phyloP scores from a whole-genome alignment of 257 asterid species.

The Petrea volubilis region DNA sequence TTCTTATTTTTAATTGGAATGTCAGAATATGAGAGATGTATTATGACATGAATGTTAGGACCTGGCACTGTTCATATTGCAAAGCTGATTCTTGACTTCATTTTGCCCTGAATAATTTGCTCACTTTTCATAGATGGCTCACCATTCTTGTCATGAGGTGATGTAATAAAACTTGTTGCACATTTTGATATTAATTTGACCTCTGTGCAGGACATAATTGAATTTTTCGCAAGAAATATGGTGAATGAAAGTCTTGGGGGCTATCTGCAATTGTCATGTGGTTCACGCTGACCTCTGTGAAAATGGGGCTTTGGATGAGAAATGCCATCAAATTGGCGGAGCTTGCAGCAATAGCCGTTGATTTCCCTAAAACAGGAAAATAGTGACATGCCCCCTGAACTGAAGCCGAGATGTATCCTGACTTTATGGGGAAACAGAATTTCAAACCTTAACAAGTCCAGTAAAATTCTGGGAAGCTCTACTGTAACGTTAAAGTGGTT shows the following conservation, averaged over 20 bases:
- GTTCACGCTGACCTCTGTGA: conserved; percentile 89
- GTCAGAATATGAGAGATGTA: background rate
- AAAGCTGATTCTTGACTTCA: background rate
- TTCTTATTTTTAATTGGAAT: conserved; percentile 3
- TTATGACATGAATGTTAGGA: background rate
- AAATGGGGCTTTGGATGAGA: conserved; percentile 82
- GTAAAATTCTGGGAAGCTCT: conserved; percentile 68
- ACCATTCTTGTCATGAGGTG: background rate
- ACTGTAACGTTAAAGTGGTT: conserved; percentile 59
- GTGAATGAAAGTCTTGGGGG: conserved; percentile 81
- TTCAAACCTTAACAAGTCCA: conserved; percentile 63
- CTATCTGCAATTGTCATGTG: conserved; percentile 96
- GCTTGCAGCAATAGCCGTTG: conserved; percentile 92
- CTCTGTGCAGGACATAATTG: conserved; percentile 69
- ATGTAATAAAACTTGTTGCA: background rate
- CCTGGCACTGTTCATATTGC: background rate
- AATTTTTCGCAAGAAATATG: conserved; percentile 72
- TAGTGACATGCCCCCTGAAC: conserved; percentile 60
- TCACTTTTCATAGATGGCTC: background rate
- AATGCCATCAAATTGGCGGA: conserved; percentile 84
- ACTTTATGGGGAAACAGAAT: conserved; percentile 84
- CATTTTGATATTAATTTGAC: background rate
- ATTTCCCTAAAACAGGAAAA: conserved; percentile 92
- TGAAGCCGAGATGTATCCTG: conserved; percentile 82
- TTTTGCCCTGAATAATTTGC: background rate